Evolutionary conservation across 768 basidiomycete genomes (phyloP).

Genomic region (Rickenella mellea): DNA sequence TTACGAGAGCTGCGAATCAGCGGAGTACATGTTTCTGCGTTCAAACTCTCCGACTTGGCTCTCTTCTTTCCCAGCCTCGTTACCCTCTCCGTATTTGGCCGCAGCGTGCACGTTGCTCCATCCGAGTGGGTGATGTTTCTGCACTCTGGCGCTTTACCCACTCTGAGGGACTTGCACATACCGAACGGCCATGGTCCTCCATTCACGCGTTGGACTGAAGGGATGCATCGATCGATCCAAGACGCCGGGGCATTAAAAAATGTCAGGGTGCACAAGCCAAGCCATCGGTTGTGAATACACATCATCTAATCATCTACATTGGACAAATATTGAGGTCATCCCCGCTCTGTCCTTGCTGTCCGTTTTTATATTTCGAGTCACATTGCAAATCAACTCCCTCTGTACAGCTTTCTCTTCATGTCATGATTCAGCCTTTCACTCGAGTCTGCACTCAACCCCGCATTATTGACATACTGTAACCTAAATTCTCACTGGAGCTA

Average conservation of each 20-base stretch:
- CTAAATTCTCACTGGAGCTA: too few species aligned
- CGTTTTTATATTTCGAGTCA: too few species aligned
- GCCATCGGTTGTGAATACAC: too few species aligned
- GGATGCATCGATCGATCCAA: conserved; percentile 9
- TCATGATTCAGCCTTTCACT: too few species aligned
- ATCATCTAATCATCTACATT: too few species aligned
- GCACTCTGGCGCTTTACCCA: conserved; percentile 22
- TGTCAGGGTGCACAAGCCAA: too few species aligned
- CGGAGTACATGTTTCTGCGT: conserved; percentile 30
- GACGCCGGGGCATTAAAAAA: conserved; percentile 15
- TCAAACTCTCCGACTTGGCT: conserved; percentile 23
- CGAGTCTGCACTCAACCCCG: too few species aligned
- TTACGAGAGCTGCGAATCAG: conserved; percentile 32
- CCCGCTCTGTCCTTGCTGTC: too few species aligned
- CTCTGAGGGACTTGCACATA: conserved; percentile 24
- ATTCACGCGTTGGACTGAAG: conserved; percentile 25
- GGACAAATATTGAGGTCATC: too few species aligned
- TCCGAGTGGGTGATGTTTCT: conserved; percentile 35
- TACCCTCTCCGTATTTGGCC: conserved; percentile 30
- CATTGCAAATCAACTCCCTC: too few species aligned
- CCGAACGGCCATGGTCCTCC: conserved; percentile 32
- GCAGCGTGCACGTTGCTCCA: conserved; percentile 25
- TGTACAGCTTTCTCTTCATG: too few species aligned
- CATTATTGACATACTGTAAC: too few species aligned
- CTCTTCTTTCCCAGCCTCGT: conserved; percentile 28